These are phyloP conservation scores for Gnaphalium uliginosum DNA, from an alignment of 129 eudicot species.

Conservation along the genomic window DNA sequence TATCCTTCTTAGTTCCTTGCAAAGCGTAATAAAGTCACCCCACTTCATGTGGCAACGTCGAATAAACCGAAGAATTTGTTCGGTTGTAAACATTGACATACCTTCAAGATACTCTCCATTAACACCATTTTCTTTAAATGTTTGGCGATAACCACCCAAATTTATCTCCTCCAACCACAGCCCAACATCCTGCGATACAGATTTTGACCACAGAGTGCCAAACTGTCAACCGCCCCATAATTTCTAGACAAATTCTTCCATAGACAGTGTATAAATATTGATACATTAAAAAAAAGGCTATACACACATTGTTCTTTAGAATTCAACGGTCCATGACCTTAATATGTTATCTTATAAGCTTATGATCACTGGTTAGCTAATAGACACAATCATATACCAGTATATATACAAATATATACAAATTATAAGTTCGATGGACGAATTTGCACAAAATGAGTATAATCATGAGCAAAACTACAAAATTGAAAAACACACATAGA, in stretches of 20 bases:
- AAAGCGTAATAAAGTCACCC: slow-evolving; percentile 97
- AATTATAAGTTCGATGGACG: not conserved
- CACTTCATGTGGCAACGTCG: slow-evolving; percentile 99
- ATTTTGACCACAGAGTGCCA: slow-evolving; percentile 21
- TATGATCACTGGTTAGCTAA: not conserved
- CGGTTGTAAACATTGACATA: slow-evolving; percentile 99
- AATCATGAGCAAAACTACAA: not conserved
- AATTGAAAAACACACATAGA: no score
- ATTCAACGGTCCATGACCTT: not conserved
- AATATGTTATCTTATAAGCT: not conserved
- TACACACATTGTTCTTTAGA: slow-evolving; percentile 1
- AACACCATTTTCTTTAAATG: slow-evolving; percentile 88
- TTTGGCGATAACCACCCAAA: slow-evolving; percentile 87
- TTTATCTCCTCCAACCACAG: slow-evolving; percentile 94
- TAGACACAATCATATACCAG: not conserved
- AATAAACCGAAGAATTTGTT: slow-evolving; percentile 96
- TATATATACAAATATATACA: no score
- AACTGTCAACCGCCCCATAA: slow-evolving; percentile 26
- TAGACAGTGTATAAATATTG: not conserved
- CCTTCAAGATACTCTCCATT: slow-evolving; percentile 99
- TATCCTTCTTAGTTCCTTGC: slow-evolving; percentile 98
- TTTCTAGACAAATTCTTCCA: slow-evolving; percentile 9
- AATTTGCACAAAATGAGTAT: not conserved
- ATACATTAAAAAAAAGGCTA: not conserved
- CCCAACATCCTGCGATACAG: slow-evolving; percentile 80